These are phyloP conservation scores for Fusarium sp. DNA, from an alignment of 2,329 filamentous ascomycete species.

Conservation along the genomic window DNA sequence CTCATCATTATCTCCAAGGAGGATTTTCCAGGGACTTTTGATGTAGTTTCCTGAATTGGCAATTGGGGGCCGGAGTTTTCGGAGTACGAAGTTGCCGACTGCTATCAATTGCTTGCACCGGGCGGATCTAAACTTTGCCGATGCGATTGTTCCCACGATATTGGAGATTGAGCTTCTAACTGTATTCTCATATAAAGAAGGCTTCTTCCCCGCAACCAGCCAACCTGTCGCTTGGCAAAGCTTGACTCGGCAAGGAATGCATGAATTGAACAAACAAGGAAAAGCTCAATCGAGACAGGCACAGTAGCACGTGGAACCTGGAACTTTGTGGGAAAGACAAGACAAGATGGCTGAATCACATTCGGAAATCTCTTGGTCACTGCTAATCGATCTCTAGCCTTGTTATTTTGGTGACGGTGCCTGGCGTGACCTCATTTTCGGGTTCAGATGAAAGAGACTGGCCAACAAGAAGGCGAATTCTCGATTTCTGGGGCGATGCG, in stretches of 20 bases:
- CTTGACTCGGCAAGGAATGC: not conserved
- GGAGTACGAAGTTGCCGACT: constrained; percentile 3
- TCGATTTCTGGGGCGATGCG: not conserved
- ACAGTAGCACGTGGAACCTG: not conserved
- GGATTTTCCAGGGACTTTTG: constrained; percentile 15
- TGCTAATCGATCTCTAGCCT: constrained; percentile 8
- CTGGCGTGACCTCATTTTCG: constrained; percentile 13
- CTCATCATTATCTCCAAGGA: constrained; percentile 19
- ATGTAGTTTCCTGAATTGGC: constrained; percentile 1
- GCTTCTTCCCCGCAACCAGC: not conserved
- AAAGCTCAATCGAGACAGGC: not conserved
- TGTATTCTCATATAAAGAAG: not conserved
- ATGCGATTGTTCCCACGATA: not conserved
- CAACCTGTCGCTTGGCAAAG: not conserved
- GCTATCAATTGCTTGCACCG: too few relatives aligned
- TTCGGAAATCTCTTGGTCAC: constrained; percentile 1
- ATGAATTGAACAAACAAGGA: not conserved
- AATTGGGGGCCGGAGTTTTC: constrained; percentile 23
- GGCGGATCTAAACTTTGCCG: not conserved
- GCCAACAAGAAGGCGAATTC: not conserved
- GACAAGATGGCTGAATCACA: not conserved
- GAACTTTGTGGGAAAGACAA: not conserved
- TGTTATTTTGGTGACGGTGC: constrained; percentile 12
- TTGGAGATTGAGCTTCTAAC: not conserved
- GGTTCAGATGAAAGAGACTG: not conserved